phyloP scores from a whole-genome alignment of 1,139 yeast genomes.

The Scheffersomyces lignicola region DNA sequence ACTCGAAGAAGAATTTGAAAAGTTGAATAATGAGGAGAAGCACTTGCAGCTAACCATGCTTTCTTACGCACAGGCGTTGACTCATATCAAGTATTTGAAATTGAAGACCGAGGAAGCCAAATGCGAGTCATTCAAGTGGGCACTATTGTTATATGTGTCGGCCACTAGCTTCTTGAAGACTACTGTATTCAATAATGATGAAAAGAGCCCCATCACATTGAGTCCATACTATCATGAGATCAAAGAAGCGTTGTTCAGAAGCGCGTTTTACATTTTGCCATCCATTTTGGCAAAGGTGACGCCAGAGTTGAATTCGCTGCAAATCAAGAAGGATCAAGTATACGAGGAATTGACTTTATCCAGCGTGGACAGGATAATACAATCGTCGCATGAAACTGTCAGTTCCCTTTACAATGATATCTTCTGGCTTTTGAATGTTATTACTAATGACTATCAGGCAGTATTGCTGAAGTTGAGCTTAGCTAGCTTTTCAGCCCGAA shows the following conservation, averaged over 20 bases:
- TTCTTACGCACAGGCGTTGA: background rate
- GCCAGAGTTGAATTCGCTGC: background rate
- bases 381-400: background rate
- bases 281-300: background rate
- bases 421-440: slow-evolving; percentile 1
- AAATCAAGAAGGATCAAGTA: no score
- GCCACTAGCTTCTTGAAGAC: background rate
- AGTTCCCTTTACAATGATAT: background rate
- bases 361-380: background rate
- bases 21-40: background rate
- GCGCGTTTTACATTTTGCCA: background rate
- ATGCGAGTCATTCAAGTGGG: slow-evolving; percentile 1
- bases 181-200: background rate
- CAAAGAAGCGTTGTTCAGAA: slow-evolving; percentile 1
- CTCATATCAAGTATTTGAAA: slow-evolving; percentile 1
- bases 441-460: slow-evolving; percentile 1
- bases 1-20: background rate
- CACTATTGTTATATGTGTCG: slow-evolving; percentile 1
- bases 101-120: background rate
- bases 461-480: slow-evolving; percentile 1
- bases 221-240: slow-evolving; percentile 4
- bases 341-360: background rate
- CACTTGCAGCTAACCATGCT: background rate
- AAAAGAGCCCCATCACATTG: background rate
- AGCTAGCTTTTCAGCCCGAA: background rate